Base-by-base conservation (phyloP, 345 rosid genomes). In the Sonneratia caseolaris region DNA sequence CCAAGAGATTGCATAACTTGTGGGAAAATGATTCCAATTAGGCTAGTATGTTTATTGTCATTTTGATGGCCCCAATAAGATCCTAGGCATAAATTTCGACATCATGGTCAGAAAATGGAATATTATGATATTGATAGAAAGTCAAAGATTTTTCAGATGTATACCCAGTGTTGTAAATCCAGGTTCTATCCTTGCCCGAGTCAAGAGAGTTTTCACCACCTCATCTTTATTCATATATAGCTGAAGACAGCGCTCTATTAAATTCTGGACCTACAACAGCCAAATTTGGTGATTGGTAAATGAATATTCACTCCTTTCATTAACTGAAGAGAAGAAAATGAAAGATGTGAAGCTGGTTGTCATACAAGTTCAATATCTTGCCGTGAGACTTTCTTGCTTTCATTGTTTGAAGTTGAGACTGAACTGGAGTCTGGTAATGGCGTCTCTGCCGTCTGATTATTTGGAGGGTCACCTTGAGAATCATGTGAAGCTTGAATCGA, bases 281-380 rank as follows among this genome's bases (percentile, higher is more conserved):
- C 76, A 68, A 68, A 69, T 75, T 64, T 70, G 13, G 66, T 49
- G 48, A 67, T 49, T 40, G 45, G 27, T 21, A 24, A 67, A 55
- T 55, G 37, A 67, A 38, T 42, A 47, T 47, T 13, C 8, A 47
- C 15, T 56, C 22, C 21, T 18, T 62, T 13, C 38, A 13, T 18
- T 15, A 1, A 62, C 12, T 24, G 11, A 35, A 32, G 8, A 35
- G 18, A 16, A 36, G 18, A 68, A 49, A 10, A 68, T 22, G 35
- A 22, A 43, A 53, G n/a, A 42, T 42, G 22, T 65, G 16, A 21
- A 64, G 64, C 51, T 48, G 4, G 47, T 7, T 74, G 43, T 18
- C 84, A 68, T 77, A 95, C 99, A 83, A 92, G 94, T 86, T 92
- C 98, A 70, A 92, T 95, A 78, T 95, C 99, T 82, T 92, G 86